Evolutionary conservation across 1,284 basidiomycete species (phyloP), one percentile per base, ranked within the genome.

Genomic region (Mycosarcoma maydis): DNA sequence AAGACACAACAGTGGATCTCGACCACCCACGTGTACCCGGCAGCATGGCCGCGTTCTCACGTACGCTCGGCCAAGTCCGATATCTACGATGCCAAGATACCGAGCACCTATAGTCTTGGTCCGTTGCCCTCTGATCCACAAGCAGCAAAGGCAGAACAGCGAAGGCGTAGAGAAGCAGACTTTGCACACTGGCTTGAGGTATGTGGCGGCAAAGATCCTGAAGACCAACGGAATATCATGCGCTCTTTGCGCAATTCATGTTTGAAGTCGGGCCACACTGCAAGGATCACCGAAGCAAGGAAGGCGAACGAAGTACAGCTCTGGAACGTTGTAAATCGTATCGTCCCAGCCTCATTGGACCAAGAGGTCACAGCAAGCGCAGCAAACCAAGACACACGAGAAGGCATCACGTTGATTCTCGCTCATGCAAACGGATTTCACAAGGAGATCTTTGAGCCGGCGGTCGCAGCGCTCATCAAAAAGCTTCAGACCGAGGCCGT

Each of bases 341-440:
- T 72, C 37, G 53, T 57, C 3, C 74, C 74, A 6, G 32, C 64
- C 5, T 24, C 29, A 7, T 20, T 56, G 13, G 52, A 56, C 6
- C n/a, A 52, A 17, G 62, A 67, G 27, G 20, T 42, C 33, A 17
- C 34, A 19, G 19, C 38, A 17, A 30, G 20, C 27, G 17, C 49
- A 4, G 13, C 44, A 2, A 23, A 19, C 10, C 40, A 56, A 19
- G 53, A 58, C 22, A 20, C 50, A 3, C 39, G 50, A 29, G 20
- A 72, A 34, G 55, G 58, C 4, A 36, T 90, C 33, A 92, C 90
- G 0, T 83, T 93, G 34, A 86, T 93, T 60, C 83, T 90, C 38
- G 86, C 87, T 8, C 91, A 92, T 75, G 91, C 90, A 1, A 92
- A 90, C 80, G 91, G 92, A 8, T 88, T 93, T 72, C 87, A 88